A percentile compares a stretch with the other conserved stretches of the same genome.
These are phyloP conservation scores for Alternaria panax DNA, from an alignment of 2,329 filamentous ascomycete species.

Conservation along the genomic window DNA sequence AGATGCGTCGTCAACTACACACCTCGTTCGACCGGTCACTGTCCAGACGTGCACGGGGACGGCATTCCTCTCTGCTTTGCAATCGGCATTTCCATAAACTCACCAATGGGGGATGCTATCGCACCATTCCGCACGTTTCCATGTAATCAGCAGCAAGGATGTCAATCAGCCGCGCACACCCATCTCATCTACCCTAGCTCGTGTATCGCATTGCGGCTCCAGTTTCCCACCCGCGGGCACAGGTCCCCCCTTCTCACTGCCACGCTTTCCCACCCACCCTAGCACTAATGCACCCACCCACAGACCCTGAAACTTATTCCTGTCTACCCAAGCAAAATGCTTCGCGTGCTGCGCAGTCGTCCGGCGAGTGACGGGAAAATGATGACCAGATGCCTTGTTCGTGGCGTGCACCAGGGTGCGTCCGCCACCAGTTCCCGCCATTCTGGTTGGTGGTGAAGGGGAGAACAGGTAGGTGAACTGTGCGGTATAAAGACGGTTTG, in stretches of 20 bases:
- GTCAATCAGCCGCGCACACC: slow-evolving; percentile 19
- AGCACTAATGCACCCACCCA: slow-evolving; percentile 18
- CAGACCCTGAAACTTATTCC: slow-evolving; percentile 39
- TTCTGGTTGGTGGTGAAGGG: slow-evolving; percentile 24
- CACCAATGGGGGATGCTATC: slow-evolving; percentile 5
- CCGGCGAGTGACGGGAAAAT: slow-evolving; percentile 26
- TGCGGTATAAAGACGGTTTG: slow-evolving; percentile 45
- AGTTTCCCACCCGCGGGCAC: slow-evolving; percentile 25
- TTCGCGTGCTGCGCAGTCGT: slow-evolving; percentile 21
- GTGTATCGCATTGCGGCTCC: slow-evolving; percentile 33
- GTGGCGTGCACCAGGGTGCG: slow-evolving; percentile 23
- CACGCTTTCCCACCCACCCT: slow-evolving; percentile 12
- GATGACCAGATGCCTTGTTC: slow-evolving; percentile 41
- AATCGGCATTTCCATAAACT: slow-evolving; percentile 1
- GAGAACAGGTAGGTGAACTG: slow-evolving; percentile 12
- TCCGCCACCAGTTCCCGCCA: slow-evolving; percentile 18
- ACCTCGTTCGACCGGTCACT: slow-evolving; percentile 2
- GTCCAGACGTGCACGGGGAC: background rate
- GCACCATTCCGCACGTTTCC: slow-evolving; percentile 11
- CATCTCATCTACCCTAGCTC: slow-evolving; percentile 3
- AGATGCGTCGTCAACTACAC: background rate
- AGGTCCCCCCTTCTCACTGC: slow-evolving; percentile 23
- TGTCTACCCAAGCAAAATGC: slow-evolving; percentile 23
- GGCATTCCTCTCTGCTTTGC: slow-evolving; percentile 3
- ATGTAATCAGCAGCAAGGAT: slow-evolving; percentile 10